These are phyloP conservation scores for Huiozyma naganishii DNA, from an alignment of 805 yeast species.

Conservation along the genomic window DNA sequence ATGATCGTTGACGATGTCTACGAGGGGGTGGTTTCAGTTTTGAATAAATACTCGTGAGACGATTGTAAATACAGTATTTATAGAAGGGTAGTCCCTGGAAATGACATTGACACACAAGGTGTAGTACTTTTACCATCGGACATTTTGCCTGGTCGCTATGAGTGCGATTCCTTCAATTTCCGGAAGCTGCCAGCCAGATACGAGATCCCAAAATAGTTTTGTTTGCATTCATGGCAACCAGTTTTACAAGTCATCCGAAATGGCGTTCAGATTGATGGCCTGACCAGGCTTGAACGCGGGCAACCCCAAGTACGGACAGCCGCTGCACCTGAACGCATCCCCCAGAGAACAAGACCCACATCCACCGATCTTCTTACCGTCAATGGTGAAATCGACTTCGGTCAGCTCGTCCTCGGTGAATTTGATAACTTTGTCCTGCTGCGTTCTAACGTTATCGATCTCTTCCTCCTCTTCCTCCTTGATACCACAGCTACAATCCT, in stretches of 20 bases:
- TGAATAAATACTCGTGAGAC: constrained; percentile 6
- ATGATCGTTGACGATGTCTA: constrained; percentile 40
- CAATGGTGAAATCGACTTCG: constrained; percentile 91
- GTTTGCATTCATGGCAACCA: no score
- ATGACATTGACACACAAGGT: no score
- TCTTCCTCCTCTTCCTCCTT: constrained; percentile 75
- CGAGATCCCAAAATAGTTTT: no score
- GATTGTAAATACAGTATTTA: no score
- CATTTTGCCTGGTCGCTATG: no score
- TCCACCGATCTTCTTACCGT: constrained; percentile 87
- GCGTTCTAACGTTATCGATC: constrained; percentile 19
- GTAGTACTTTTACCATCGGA: no score
- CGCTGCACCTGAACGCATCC: constrained; percentile 96
- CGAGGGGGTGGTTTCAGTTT: constrained; percentile 35
- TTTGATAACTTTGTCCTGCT: constrained; percentile 31
- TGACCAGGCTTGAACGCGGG: constrained; percentile 99
- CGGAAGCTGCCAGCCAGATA: no score
- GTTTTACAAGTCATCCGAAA: constrained; percentile 61
- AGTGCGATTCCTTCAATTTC: no score
- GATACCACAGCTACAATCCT: constrained; percentile 95
- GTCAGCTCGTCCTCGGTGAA: constrained; percentile 55
- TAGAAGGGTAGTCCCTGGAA: no score
- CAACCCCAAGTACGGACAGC: constrained; percentile 92
- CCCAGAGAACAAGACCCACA: constrained; percentile 97
- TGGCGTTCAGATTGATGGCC: constrained; percentile 60